phyloP scores from a whole-genome alignment of 2,329 filamentous ascomycete genomes.

The Colletotrichum eremochloae region DNA sequence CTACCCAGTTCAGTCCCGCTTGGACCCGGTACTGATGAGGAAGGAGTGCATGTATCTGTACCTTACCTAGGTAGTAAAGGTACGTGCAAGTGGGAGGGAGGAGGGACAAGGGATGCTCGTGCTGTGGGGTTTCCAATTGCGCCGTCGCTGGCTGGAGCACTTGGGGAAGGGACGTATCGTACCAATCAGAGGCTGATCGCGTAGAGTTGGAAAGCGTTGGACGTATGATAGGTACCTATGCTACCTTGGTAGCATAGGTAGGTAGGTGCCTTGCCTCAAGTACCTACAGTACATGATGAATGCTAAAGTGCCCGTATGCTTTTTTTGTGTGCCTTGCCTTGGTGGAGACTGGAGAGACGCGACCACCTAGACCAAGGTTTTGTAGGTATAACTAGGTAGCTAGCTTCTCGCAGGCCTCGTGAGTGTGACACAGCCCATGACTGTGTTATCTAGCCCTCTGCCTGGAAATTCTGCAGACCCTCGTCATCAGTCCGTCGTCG shows the following conservation, averaged over 20 bases:
- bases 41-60: neutral
- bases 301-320: slow-evolving; percentile 29
- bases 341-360: slow-evolving; percentile 18
- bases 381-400: slow-evolving; percentile 24
- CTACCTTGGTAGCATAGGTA: too few species aligned
- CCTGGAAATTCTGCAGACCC: neutral
- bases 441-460: slow-evolving; percentile 30
- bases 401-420: slow-evolving; percentile 20
- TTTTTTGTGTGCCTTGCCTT: slow-evolving; percentile 30
- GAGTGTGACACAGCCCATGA: slow-evolving; percentile 7
- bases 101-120: slow-evolving; percentile 31
- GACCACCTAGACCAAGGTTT: slow-evolving; percentile 33
- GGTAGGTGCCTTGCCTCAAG: neutral
- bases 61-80: neutral
- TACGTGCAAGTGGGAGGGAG: slow-evolving; percentile 18
- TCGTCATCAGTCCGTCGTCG: neutral
- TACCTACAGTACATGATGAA: neutral
- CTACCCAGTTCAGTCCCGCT: slow-evolving; percentile 30
- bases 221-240: neutral
- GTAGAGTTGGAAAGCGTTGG: slow-evolving; percentile 44
- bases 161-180: slow-evolving; percentile 47
- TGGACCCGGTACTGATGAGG: slow-evolving; percentile 30
- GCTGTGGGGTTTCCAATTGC: slow-evolving; percentile 39
- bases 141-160: slow-evolving; percentile 38
- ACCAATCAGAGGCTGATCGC: slow-evolving; percentile 52